Percentiles rank a stretch among this genome's conserved stretches.
Evolutionary conservation across 495 filamentous ascomycete genomes (phyloP).

Genomic region (Margaritispora aquatica): DNA sequence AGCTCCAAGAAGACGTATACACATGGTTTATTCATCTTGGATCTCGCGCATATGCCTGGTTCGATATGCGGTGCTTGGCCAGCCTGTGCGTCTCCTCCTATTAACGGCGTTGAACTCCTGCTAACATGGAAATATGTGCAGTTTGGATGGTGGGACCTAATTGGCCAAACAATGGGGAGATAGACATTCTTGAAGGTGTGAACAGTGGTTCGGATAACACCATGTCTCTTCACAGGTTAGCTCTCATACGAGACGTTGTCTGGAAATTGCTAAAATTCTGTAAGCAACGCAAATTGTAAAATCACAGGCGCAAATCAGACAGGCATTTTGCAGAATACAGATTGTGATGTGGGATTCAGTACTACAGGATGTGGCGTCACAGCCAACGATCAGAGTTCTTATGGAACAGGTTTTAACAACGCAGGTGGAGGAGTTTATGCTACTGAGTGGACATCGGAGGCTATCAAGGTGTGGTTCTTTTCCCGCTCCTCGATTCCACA

Average conservation of each 20-base stretch:
- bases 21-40: slow-evolving; percentile 58
- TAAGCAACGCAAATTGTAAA: slow-evolving; percentile 32
- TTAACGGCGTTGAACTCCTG: not conserved
- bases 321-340: slow-evolving; percentile 36
- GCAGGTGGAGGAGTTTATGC: slow-evolving; percentile 63
- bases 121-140: not conserved
- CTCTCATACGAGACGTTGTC: not conserved
- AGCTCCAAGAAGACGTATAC: slow-evolving; percentile 55
- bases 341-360: slow-evolving; percentile 22
- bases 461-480: slow-evolving; percentile 69
- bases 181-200: slow-evolving; percentile 77
- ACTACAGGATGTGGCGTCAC: slow-evolving; percentile 10
- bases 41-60: slow-evolving; percentile 65
- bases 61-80: slow-evolving; percentile 65
- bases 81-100: slow-evolving; percentile 35
- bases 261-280: not conserved
- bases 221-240: slow-evolving; percentile 66
- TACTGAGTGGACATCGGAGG: slow-evolving; percentile 53
- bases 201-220: slow-evolving; percentile 55
- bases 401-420: slow-evolving; percentile 56
- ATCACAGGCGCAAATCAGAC: slow-evolving; percentile 33
- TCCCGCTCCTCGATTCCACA: slow-evolving; percentile 22
- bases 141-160: slow-evolving; percentile 51
- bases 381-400: slow-evolving; percentile 28
- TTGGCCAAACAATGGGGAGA: slow-evolving; percentile 69